Conservation (phyloP, 2,329 filamentous ascomycete species). For the Nothophaeocryptopus gaeumannii region DNA sequence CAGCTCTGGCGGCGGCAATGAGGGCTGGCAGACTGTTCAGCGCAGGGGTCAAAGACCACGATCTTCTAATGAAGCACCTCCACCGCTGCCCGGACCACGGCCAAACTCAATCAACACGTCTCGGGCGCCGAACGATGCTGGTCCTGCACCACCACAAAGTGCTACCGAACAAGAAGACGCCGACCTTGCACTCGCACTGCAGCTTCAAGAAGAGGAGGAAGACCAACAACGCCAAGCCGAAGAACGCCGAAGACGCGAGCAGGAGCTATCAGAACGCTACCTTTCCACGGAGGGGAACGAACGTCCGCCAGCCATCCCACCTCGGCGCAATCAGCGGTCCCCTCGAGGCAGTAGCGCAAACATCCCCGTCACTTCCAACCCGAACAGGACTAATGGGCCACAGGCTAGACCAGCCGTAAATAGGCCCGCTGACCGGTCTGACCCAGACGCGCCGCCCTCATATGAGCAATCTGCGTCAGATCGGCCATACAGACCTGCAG, state of each 20-base stretch:
- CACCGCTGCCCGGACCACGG: conserved; percentile 28
- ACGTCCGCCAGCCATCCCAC: conserved; percentile 29
- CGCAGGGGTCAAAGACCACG: conserved; percentile 27
- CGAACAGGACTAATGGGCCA: conserved; percentile 13
- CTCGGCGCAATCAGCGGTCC: conserved; percentile 27
- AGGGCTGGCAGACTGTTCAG: conserved; percentile 58
- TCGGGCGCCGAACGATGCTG: neutral
- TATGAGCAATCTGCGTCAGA: conserved; percentile 63
- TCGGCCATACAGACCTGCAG: conserved; percentile 48
- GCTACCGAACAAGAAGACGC: conserved; percentile 75
- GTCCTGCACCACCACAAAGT: conserved; percentile 21
- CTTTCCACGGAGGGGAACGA: conserved; percentile 55
- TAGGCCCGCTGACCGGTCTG: conserved; percentile 35
- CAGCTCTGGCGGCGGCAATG: conserved; percentile 33
- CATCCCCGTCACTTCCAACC: conserved; percentile 11
- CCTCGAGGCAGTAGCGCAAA: conserved; percentile 14
- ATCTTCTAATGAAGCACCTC: conserved; percentile 17
- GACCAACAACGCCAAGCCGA: conserved; percentile 65
- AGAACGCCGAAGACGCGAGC: conserved; percentile 60
- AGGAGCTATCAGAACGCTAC: conserved; percentile 65
- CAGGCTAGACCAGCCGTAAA: conserved; percentile 26
- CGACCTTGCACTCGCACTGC: conserved; percentile 81
- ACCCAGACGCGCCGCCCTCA: conserved; percentile 59
- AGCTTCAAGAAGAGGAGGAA: conserved; percentile 93
- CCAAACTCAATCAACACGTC: conserved; percentile 19